These are phyloP conservation scores for Xylariaceae sp. DNA, from an alignment of 2,329 filamentous ascomycete genomes.

Conservation along the genomic window DNA sequence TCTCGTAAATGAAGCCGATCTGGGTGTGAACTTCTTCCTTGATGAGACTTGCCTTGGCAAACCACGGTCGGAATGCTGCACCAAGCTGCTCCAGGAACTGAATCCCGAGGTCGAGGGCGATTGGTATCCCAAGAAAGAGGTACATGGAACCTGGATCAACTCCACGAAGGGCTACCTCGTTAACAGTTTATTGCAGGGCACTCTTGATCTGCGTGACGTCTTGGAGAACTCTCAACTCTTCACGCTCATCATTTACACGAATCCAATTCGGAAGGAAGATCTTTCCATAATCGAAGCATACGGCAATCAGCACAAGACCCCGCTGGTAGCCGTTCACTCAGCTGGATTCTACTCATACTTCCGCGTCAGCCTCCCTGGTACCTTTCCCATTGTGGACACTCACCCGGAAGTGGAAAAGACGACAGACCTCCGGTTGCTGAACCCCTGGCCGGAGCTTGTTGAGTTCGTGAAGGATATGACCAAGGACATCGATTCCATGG, in stretches of 20 bases:
- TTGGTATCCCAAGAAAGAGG: constrained; percentile 50
- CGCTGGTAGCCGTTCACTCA: constrained; percentile 78
- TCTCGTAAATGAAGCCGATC: constrained; percentile 68
- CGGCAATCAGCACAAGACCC: constrained; percentile 51
- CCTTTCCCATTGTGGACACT: constrained; percentile 89
- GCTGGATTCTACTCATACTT: constrained; percentile 89
- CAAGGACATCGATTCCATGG: constrained; percentile 58
- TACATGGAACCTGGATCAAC: too few relatives aligned
- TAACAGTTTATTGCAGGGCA: constrained; percentile 17
- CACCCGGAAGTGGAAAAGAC: constrained; percentile 84
- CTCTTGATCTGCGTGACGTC: constrained; percentile 31
- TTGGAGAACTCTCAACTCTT: constrained; percentile 35
- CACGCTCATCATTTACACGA: constrained; percentile 48
- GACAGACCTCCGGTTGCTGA: constrained; percentile 74
- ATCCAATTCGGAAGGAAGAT: constrained; percentile 38
- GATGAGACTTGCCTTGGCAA: constrained; percentile 71
- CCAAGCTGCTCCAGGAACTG: constrained; percentile 71
- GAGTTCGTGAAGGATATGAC: constrained; percentile 62
- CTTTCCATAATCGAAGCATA: constrained; percentile 40
- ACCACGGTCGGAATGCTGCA: constrained; percentile 69
- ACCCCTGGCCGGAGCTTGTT: constrained; percentile 76
- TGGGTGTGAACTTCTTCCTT: constrained; percentile 96
- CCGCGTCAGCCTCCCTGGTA: constrained; percentile 66
- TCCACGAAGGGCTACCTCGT: too few relatives aligned
- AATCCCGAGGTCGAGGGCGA: constrained; percentile 86